phyloP scores from a whole-genome alignment of 202 grass and related monocot species.

The Alloteropsis angusta region DNA sequence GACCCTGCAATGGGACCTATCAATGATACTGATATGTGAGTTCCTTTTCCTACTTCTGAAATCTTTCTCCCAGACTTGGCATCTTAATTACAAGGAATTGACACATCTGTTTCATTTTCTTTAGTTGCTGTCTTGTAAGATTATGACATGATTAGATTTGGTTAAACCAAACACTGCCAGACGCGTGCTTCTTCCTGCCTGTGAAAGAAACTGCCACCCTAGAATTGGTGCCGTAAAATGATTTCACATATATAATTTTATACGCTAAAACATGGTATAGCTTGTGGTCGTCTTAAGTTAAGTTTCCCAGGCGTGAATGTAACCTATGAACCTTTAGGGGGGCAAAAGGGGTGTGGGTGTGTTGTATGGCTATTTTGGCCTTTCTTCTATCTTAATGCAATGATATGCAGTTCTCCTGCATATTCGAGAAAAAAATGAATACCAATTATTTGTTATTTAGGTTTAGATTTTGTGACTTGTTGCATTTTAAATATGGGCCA shows the following conservation, averaged over 20 bases:
- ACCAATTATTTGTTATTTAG: not conserved
- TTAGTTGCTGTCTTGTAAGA: not conserved
- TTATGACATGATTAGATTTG: not conserved
- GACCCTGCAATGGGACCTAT: constrained; percentile 77
- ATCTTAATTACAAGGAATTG: not conserved
- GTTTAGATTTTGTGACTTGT: not conserved
- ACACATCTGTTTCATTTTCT: not conserved
- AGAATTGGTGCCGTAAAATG: not conserved
- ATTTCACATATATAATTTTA: not conserved
- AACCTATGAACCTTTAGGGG: no score
- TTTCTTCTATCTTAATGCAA: no score
- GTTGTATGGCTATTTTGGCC: no score
- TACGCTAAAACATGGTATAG: not conserved
- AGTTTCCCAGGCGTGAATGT: no score
- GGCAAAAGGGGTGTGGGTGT: no score
- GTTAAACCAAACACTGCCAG: not conserved
- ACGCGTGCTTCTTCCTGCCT: not conserved
- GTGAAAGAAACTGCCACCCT: not conserved
- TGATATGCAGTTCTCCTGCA: no score
- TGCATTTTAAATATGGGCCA: not conserved
- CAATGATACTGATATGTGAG: constrained; percentile 59
- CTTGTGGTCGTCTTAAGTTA: no score
- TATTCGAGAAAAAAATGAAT: not conserved
- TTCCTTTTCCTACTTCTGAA: not conserved
- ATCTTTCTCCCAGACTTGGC: not conserved